Evolutionary conservation across 208 protist genomes (phyloP).

Genomic region (Trypanosoma caninum): DNA sequence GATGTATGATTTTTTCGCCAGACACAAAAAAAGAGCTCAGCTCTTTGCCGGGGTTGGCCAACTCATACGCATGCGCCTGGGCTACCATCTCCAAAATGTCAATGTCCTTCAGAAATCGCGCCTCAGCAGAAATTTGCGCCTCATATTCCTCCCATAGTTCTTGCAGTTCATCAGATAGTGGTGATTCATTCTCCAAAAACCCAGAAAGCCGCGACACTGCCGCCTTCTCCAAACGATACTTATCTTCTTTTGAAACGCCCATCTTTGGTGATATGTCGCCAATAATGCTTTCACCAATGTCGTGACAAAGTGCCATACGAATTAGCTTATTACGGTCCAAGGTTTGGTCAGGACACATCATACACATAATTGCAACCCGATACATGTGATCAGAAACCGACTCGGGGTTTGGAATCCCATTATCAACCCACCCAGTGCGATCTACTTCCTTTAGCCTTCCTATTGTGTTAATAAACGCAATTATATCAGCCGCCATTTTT

Average conservation of each 20-base stretch:
- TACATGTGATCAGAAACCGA: conserved; percentile 93
- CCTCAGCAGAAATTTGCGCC: conserved; percentile 69
- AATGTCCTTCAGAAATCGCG: conserved; percentile 90
- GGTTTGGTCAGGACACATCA: conserved; percentile 83
- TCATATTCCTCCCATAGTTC: conserved; percentile 88
- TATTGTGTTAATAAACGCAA: conserved; percentile 73
- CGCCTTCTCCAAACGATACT: conserved; percentile 55
- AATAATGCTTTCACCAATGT: conserved; percentile 83
- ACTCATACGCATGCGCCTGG: conserved; percentile 88
- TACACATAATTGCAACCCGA: conserved; percentile 87
- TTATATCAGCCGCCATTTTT: conserved; percentile 30
- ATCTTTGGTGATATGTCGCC: conserved; percentile 87
- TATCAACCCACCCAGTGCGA: conserved; percentile 89
- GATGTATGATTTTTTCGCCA: conserved; percentile 66
- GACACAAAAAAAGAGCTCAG: conserved; percentile 75
- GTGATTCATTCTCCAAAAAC: conserved; percentile 30
- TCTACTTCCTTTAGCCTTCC: conserved; percentile 79
- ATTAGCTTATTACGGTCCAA: conserved; percentile 76
- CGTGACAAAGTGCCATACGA: conserved; percentile 89
- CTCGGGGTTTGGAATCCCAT: conserved; percentile 64
- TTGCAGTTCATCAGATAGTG: conserved; percentile 48
- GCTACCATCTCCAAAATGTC: conserved; percentile 92
- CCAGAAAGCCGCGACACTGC: conserved; percentile 53
- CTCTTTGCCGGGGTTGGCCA: conserved; percentile 54
- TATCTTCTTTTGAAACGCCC: conserved; percentile 80